A percentile compares a stretch with the other conserved stretches of the same genome.
Evolutionary conservation across 805 yeast species (phyloP).

Genomic region (Groenewaldozyma salmanticensis): DNA sequence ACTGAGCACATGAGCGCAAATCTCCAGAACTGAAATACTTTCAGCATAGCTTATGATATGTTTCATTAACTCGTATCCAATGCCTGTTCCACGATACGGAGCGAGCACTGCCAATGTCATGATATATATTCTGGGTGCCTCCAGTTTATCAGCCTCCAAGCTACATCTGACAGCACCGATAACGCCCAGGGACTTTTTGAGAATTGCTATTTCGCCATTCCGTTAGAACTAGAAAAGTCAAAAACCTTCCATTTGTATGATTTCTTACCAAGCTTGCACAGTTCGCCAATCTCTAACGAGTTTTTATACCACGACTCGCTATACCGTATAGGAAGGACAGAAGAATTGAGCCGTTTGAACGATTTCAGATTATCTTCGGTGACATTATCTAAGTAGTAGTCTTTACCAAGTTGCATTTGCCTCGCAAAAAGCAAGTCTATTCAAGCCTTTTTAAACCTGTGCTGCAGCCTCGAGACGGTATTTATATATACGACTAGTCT

Average conservation of each 20-base stretch:
- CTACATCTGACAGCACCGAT: constrained; percentile 59
- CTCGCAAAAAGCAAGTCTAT: too few relatives aligned
- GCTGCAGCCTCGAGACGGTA: too few relatives aligned
- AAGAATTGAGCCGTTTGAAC: constrained; percentile 46
- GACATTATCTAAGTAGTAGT: too few relatives aligned
- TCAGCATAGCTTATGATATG: constrained; percentile 50
- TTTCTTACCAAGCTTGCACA: constrained; percentile 38
- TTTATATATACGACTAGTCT: too few relatives aligned
- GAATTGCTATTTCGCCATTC: constrained; percentile 36
- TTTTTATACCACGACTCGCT: constrained; percentile 44
- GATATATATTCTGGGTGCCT: constrained; percentile 46
- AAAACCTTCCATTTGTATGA: not conserved
- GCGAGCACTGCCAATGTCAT: constrained; percentile 60
- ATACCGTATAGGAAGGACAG: constrained; percentile 42
- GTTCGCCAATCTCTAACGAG: constrained; percentile 38
- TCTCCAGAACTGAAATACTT: constrained; percentile 41
- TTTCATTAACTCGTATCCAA: constrained; percentile 51
- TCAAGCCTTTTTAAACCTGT: too few relatives aligned
- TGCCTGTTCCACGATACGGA: constrained; percentile 50
- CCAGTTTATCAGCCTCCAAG: constrained; percentile 32
- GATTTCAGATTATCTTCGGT: constrained; percentile 42
- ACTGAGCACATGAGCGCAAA: constrained; percentile 45
- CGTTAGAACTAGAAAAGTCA: constrained; percentile 1
- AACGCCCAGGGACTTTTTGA: constrained; percentile 57
- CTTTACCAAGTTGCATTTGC: too few relatives aligned